phyloP scores from a whole-genome alignment of 2,329 filamentous ascomycete species.

The Geosmithia putterillii region DNA sequence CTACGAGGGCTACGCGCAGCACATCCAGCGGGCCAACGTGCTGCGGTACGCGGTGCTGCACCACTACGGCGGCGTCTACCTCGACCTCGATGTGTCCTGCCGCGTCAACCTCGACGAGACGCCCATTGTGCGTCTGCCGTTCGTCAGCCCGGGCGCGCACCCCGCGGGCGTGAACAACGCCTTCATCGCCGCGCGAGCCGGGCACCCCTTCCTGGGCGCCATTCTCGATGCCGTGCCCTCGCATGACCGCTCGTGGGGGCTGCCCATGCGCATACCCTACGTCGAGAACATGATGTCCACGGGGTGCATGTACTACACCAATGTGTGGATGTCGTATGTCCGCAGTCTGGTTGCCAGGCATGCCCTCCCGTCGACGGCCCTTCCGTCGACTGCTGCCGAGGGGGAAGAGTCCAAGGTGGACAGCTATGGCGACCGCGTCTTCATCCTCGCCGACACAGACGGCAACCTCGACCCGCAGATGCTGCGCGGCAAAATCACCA shows the following conservation, averaged over 20 bases:
- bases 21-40: not conserved
- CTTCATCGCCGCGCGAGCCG: not conserved
- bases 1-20: not conserved
- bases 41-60: not conserved
- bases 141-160: not conserved
- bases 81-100: not conserved
- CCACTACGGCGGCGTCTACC: not conserved
- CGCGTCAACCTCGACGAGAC: not conserved
- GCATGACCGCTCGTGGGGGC: not conserved
- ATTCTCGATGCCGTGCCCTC: not conserved
- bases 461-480: not conserved
- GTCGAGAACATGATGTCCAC: not conserved
- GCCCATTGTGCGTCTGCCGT: not conserved
- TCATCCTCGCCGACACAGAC: not conserved
- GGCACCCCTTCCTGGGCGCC: not conserved
- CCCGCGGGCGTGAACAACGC: not conserved
- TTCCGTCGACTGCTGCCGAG: not conserved
- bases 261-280: not conserved
- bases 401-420: no score
- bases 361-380: not conserved
- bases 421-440: not conserved
- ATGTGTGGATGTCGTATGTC: not conserved
- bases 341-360: not conserved
- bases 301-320: not conserved
- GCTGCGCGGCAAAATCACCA: not conserved